phyloP scores from a whole-genome alignment of 2,329 filamentous ascomycete species.

The Nothopassalora personata region DNA sequence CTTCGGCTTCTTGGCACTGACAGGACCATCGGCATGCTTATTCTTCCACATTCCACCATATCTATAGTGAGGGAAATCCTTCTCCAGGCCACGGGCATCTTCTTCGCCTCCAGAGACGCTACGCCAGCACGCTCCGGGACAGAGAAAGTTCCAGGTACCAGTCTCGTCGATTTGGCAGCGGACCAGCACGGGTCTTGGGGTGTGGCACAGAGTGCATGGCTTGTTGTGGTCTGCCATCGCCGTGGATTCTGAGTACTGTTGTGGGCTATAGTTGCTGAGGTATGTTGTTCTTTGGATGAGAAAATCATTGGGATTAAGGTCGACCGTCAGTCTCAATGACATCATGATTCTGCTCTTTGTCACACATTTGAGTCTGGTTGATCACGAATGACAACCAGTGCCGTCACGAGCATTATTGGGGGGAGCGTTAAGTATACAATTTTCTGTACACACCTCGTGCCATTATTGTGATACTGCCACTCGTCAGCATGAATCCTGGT shows the following conservation, averaged over 20 bases:
- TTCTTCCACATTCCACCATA: constrained; percentile 43
- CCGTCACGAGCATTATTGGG: no score
- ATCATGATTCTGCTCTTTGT: no score
- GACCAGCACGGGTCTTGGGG: constrained; percentile 36
- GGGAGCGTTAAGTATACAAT: no score
- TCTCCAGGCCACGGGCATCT: constrained; percentile 34
- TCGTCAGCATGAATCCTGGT: no score
- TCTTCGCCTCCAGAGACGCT: constrained; percentile 40
- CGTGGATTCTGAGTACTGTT: no score
- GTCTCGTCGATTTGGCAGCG: constrained; percentile 41
- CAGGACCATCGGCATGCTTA: constrained; percentile 32
- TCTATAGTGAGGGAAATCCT: constrained; percentile 33
- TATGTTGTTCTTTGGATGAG: not conserved
- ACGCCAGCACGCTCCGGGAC: constrained; percentile 41
- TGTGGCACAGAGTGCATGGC: constrained; percentile 39
- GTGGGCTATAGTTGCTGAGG: no score
- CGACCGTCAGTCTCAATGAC: no score
- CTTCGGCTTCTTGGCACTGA: constrained; percentile 40
- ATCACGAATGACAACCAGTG: no score
- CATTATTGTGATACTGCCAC: no score
- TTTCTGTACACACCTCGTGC: no score
- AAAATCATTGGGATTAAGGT: no score
- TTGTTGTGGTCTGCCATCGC: constrained; percentile 28
- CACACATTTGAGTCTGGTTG: no score
- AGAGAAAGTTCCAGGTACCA: constrained; percentile 41